Conservation (phyloP, 306 rosid genomes). For the Bauhinia variegata region DNA sequence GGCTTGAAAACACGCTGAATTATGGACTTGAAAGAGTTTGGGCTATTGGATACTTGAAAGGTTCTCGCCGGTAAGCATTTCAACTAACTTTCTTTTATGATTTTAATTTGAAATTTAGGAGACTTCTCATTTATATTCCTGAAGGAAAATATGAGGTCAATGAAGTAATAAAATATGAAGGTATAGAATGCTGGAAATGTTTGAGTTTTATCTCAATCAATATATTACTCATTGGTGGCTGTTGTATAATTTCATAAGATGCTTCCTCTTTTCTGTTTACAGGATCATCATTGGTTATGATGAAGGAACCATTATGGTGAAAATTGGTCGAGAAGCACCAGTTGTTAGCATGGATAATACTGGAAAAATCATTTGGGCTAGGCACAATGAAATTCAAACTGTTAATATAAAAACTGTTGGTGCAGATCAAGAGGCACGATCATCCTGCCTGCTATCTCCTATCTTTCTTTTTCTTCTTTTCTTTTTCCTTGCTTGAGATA, state of each 20-base stretch:
- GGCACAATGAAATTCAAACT: constrained; percentile 69
- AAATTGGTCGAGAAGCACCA: constrained; percentile 68
- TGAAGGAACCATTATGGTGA: constrained; percentile 31
- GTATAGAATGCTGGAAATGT: neutral
- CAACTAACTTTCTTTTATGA: neutral
- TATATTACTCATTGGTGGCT: neutral
- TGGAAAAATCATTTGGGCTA: constrained; percentile 74
- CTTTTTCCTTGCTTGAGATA: neutral
- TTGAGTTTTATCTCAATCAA: neutral
- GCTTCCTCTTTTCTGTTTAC: neutral
- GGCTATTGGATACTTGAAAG: constrained; percentile 41
- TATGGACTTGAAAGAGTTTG: constrained; percentile 50
- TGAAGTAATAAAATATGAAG: neutral
- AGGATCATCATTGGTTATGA: constrained; percentile 45
- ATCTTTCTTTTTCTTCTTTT: neutral
- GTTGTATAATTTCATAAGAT: neutral
- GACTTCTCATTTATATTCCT: neutral
- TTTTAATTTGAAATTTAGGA: neutral
- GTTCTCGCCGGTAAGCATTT: constrained; percentile 40
- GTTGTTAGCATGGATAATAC: constrained; percentile 71
- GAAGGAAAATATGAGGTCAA: neutral
- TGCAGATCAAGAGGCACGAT: constrained; percentile 58
- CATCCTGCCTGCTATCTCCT: neutral
- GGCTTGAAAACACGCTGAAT: constrained; percentile 38
- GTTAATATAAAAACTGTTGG: constrained; percentile 68